Percentiles rank a stretch among this genome's conserved stretches.
phyloP scores from a whole-genome alignment of 2,329 filamentous ascomycete species.

The Bipolaris gigantea region DNA sequence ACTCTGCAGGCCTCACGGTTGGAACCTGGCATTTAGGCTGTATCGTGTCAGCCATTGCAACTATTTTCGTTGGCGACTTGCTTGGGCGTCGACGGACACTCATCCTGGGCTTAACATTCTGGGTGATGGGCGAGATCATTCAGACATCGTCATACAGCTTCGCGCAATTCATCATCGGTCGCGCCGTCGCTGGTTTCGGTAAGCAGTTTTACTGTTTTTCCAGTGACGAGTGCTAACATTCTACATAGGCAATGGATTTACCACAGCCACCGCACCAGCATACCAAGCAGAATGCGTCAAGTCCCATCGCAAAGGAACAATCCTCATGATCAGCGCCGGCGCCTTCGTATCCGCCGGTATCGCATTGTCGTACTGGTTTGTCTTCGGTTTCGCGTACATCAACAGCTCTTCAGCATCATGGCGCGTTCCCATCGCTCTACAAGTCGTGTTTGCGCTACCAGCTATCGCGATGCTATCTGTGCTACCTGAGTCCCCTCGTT shows the following conservation, averaged over 20 bases:
- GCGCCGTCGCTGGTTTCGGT: slow-evolving; percentile 54
- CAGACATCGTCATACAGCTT: slow-evolving; percentile 52
- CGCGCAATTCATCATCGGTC: slow-evolving; percentile 55
- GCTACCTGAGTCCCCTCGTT: slow-evolving; percentile 61
- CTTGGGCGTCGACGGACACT: slow-evolving; percentile 55
- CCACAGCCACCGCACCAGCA: slow-evolving; percentile 55
- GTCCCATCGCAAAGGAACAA: slow-evolving; percentile 48
- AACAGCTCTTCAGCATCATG: slow-evolving; percentile 44
- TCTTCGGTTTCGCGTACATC: slow-evolving; percentile 54
- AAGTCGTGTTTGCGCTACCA: slow-evolving; percentile 59
- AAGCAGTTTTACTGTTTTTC: slow-evolving; percentile 28
- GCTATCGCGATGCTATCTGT: slow-evolving; percentile 56
- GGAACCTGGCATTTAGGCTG: slow-evolving; percentile 54
- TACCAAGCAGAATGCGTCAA: slow-evolving; percentile 57
- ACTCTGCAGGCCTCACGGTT: slow-evolving; percentile 29
- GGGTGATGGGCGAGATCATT: slow-evolving; percentile 54
- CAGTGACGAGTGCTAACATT: neutral
- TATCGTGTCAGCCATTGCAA: slow-evolving; percentile 58
- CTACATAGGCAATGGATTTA: slow-evolving; percentile 53
- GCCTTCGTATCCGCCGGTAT: slow-evolving; percentile 55
- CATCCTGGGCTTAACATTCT: slow-evolving; percentile 53
- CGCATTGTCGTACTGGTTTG: slow-evolving; percentile 57
- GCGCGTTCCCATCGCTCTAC: slow-evolving; percentile 61
- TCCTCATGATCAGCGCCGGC: slow-evolving; percentile 54
- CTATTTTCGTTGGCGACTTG: slow-evolving; percentile 54